Conservation (phyloP, 2,329 filamentous ascomycete species). For the Aspergillus unguis region DNA sequence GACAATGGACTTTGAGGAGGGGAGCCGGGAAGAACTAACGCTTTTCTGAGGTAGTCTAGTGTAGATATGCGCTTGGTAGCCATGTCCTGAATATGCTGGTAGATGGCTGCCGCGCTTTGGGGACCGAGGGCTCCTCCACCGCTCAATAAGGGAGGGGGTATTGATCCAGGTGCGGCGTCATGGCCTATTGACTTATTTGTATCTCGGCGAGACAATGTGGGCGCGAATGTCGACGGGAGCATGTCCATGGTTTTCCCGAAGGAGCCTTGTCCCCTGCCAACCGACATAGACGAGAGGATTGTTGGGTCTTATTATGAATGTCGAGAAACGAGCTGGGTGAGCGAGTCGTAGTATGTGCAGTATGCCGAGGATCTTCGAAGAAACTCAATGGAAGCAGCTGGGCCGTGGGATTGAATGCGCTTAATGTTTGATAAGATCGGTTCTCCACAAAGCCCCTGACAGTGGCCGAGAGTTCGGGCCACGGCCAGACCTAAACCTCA, state of each 20-base stretch:
- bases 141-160: conserved; percentile 32
- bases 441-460: conserved; percentile 9
- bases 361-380: neutral
- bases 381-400: neutral
- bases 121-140: conserved; percentile 37
- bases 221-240: conserved; percentile 35
- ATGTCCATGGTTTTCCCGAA: conserved; percentile 16
- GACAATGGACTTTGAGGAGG: neutral
- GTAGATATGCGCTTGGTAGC: conserved; percentile 92
- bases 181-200: conserved; percentile 33
- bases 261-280: neutral
- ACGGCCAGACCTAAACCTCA: neutral
- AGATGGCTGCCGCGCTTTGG: conserved; percentile 55
- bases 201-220: conserved; percentile 33
- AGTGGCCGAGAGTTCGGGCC: neutral
- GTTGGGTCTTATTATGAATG: neutral
- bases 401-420: neutral
- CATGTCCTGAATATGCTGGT: conserved; percentile 73
- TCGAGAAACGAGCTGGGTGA: neutral
- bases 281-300: neutral
- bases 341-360: neutral
- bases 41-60: conserved; percentile 85
- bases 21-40: conserved; percentile 55
- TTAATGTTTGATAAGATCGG: conserved; percentile 1
- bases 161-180: conserved; percentile 22